Base-by-base conservation (phyloP, 805 yeast genomes). In the Candida chauliodis region DNA sequence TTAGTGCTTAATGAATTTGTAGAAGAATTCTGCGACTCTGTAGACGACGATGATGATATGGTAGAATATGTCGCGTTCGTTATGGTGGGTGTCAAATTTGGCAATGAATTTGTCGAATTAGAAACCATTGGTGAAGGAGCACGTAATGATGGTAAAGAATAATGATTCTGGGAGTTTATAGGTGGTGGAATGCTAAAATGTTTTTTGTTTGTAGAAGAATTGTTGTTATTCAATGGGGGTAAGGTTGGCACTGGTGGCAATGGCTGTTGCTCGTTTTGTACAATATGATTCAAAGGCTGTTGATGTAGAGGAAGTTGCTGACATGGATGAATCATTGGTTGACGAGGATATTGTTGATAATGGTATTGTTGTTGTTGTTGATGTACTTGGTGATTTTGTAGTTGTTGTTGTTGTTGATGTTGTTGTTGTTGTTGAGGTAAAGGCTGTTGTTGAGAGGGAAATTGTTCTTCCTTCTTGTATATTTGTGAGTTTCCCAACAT, bases 321-420 rank as follows among this genome's bases (percentile, higher is more conserved):
- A 13, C 5, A 22, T 4, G 13, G 38, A 26, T 36, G 38, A 11
- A 27, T 5, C 8, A 27, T 10, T 10, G 30, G 30, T 27, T 27
- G 30, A 15, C 30, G 30, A 10, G 30, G 15, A 16, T 27, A 27
- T 6, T 2, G 36, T 22, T 11, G n/a, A 18, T 33, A 25, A 15
- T 11, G 26, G n/a, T 19, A 23, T 17, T 21, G 41, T 15, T 38
- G 33, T 26, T 32, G 37, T 26, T 34, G 25, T 14, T 10, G 33
- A 15, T 32, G 32, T 21, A 18, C 17, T 18, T 13, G 24, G n/a
- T 25, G 34, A 8, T 21, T 29, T 2, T 14, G 29, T 18, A 14
- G 41, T 22, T 27, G 34, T 18, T 19, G 37, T 28, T 34, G 42
- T 14, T 34, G 42, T 18, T 14, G 35, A 15, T 15, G 36, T 11